Evolutionary conservation across 2,329 filamentous ascomycete genomes (phyloP), one percentile per base, ranked within the genome.

Genomic region (Penicillium janthinellum): DNA sequence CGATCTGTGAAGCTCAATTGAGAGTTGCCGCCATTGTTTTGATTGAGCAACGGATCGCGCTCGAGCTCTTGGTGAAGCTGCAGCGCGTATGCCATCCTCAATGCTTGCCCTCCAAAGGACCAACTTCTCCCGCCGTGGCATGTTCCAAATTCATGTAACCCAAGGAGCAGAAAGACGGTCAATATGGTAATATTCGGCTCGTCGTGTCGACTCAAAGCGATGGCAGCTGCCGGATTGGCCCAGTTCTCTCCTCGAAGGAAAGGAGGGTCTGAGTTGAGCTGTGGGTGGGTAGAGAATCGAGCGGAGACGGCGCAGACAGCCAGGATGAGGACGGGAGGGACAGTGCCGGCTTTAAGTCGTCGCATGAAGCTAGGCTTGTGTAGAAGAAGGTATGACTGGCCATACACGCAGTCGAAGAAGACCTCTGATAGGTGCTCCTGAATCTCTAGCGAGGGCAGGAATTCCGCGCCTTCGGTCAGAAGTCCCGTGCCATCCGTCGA

Each of bases 291-390:
- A 1, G 94, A 96, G 73, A 98, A 99, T 42, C 95, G 89, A 41
- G 94, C 94, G n/a, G 95, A 91, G 47, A 98, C 88, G 22, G 94
- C 94, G 76, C 95, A 98, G 10, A 99, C 91, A 6, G 94, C 92
- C n/a, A 99, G 84, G 55, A 96, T 87, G 14, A 99, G 81, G 11
- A 98, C 94, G 0, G 95, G 95, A 0, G 95, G 94, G 12, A 98
- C 81, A 1, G 89, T 88, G 34, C 90, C 90, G 60, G 88, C 84
- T 69, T 89, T 91, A 63, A 73, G 63, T 55, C 92, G 92, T 60
- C 93, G 86, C 90, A 98, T 96, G 74, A 96, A 98, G 73, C 93
- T 98, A 39, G 95, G 94, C 73, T 97, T 98, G 77, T 99, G 95
- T 10, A 99, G 85, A 20, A 99, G 81, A 64, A 96, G 90, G 74